Conservation (phyloP, 305 asterid species). For the Rubia balearica region DNA sequence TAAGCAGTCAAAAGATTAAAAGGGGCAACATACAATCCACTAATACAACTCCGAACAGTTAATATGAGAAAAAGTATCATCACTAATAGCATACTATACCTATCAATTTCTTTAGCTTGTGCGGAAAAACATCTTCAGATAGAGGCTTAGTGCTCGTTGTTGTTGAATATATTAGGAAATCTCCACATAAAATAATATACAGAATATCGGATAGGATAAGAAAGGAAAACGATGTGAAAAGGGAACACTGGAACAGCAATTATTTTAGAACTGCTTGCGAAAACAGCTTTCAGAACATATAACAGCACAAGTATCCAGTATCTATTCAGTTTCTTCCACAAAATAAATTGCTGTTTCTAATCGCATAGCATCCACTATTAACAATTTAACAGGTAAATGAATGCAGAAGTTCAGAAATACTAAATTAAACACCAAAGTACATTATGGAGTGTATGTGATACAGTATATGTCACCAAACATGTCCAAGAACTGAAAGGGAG, state of each 20-base stretch:
- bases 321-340: background rate
- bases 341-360: background rate
- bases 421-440: background rate
- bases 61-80: background rate
- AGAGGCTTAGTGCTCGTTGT: background rate
- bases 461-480: background rate
- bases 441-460: background rate
- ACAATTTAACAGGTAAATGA: too few species aligned
- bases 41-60: background rate
- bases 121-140: too few species aligned
- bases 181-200: background rate
- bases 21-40: background rate
- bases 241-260: background rate
- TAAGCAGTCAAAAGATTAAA: background rate
- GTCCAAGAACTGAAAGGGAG: too few species aligned
- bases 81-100: background rate
- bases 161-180: background rate
- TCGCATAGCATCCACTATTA: too few species aligned
- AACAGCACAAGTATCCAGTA: too few species aligned
- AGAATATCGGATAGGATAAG: background rate
- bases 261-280: background rate
- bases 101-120: background rate
- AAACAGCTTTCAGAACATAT: too few species aligned
- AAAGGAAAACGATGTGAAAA: too few species aligned
- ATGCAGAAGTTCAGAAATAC: background rate